Evolutionary conservation across 75 land plant species (phyloP).

Genomic region (Pinus taeda): DNA sequence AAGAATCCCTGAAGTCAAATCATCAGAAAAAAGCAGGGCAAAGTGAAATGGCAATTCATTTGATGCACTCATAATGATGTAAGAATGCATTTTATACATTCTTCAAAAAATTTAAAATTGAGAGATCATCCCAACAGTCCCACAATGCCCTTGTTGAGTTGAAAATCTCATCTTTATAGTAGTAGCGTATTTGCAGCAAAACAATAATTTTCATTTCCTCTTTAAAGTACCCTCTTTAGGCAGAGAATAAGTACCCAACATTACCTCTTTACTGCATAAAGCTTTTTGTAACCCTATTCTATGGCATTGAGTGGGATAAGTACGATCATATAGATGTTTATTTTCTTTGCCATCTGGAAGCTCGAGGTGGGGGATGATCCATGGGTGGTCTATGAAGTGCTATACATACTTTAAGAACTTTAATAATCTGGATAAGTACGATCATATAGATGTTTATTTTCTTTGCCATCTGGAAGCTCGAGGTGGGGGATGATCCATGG

Average conservation of each 20-base stretch:
- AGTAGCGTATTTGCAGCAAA: background rate
- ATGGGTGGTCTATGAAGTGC: too few species aligned
- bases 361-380: too few species aligned
- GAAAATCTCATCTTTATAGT: background rate
- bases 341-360: background rate
- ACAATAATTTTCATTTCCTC: background rate
- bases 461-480: too few species aligned
- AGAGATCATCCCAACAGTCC: background rate
- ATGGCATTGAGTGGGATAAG: too few species aligned
- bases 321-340: background rate
- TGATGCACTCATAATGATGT: background rate
- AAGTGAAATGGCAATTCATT: background rate
- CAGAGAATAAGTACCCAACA: background rate
- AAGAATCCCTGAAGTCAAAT: too few species aligned
- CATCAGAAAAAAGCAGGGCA: background rate
- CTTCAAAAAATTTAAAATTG: background rate
- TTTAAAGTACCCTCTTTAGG: background rate
- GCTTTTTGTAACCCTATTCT: background rate
- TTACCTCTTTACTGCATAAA: background rate
- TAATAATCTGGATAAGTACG: too few species aligned
- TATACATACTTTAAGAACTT: too few species aligned
- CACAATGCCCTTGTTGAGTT: background rate
- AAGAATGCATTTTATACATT: slow-evolving; percentile 1
- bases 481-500: too few species aligned
- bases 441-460: background rate